Conservation (phyloP, 2,329 filamentous ascomycete species). For the Coleophoma crateriformis region DNA sequence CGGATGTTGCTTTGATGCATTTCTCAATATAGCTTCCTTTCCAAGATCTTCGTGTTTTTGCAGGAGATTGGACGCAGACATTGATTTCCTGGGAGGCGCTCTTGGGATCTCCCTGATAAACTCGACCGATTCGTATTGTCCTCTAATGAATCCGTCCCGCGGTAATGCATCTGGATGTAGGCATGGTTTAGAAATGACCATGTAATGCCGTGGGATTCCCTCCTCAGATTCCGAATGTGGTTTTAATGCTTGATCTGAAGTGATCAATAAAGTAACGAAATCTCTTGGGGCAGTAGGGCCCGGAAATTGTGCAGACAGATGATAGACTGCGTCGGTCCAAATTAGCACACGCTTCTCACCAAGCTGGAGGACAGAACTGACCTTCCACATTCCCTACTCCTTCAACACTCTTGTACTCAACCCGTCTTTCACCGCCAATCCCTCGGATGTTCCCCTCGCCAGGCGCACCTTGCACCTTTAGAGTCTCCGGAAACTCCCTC, state of each 20-base stretch:
- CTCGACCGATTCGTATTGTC: slow-evolving; percentile 87
- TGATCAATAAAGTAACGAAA: slow-evolving; percentile 76
- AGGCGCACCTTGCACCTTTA: slow-evolving; percentile 64
- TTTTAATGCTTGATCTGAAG: slow-evolving; percentile 37
- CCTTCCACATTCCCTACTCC: slow-evolving; percentile 59
- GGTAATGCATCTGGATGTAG: slow-evolving; percentile 67
- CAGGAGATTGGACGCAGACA: slow-evolving; percentile 38
- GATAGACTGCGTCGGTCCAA: slow-evolving; percentile 55
- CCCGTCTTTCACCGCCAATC: slow-evolving; percentile 71
- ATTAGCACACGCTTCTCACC: background rate
- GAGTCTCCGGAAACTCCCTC: slow-evolving; percentile 72
- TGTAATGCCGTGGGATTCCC: slow-evolving; percentile 61
- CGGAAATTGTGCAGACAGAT: slow-evolving; percentile 84
- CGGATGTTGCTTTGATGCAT: slow-evolving; percentile 25
- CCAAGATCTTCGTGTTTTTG: slow-evolving; percentile 27
- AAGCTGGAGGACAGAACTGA: slow-evolving; percentile 24
- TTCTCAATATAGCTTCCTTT: slow-evolving; percentile 38
- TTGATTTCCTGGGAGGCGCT: slow-evolving; percentile 32
- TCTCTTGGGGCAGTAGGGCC: slow-evolving; percentile 84
- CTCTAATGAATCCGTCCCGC: slow-evolving; percentile 70
- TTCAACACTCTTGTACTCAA: slow-evolving; percentile 55
- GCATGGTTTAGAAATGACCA: slow-evolving; percentile 84
- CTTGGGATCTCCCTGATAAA: slow-evolving; percentile 78
- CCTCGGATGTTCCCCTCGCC: slow-evolving; percentile 75
- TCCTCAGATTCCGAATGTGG: slow-evolving; percentile 17